Base-by-base conservation (phyloP, 2,329 filamentous ascomycete species). In the Chaetomium olivaceum region DNA sequence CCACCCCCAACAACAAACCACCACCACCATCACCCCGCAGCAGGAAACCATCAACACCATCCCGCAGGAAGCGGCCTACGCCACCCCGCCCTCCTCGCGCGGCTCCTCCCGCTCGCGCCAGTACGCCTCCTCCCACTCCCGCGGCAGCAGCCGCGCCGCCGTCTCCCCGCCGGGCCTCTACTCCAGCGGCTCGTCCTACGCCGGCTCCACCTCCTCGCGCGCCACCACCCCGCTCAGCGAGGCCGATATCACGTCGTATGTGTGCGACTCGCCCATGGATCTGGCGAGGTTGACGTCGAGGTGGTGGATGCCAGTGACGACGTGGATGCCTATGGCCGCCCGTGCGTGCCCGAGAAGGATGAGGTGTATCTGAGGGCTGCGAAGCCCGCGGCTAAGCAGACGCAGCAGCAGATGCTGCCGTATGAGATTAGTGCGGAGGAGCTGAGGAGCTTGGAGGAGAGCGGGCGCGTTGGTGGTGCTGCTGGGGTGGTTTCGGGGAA, bases 381-480 rank as follows among this genome's bases (percentile, higher is more conserved):
- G 67, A 69, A 73, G 66, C 48, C 54, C n/a, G n/a, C n/a, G 27
- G 29, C 29, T 1, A 36, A 74, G 69, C 69, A 71, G 62, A 68
- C 8, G 7, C 9, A 36, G 33, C 33, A 27, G 64, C 52, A 67
- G 63, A 72, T 82, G 68, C 80, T 86, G 4, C 82, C 84, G 6
- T 87, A 86, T 74, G 84, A 87, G 76, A 84, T 86, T 70, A 81
- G 80, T 67, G 72, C 77, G 39, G 83, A 86, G 29, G 81, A 86
- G 66, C 79, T 85, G 66, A 79, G 80, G 67, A 79, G 81, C 64
- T 73, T 84, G 54, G 81, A 85, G 67, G 80, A 84, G 58, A 78
- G 76, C 50, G 75, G 76, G 3, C 11, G 31, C 5, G 19, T 5
- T 14, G 31, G 50, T 9, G 29, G 46, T 23, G 46, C 3, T 9